Evolutionary conservation across 768 basidiomycete genomes (phyloP).

Genomic region (Panaeolus cyanescens): DNA sequence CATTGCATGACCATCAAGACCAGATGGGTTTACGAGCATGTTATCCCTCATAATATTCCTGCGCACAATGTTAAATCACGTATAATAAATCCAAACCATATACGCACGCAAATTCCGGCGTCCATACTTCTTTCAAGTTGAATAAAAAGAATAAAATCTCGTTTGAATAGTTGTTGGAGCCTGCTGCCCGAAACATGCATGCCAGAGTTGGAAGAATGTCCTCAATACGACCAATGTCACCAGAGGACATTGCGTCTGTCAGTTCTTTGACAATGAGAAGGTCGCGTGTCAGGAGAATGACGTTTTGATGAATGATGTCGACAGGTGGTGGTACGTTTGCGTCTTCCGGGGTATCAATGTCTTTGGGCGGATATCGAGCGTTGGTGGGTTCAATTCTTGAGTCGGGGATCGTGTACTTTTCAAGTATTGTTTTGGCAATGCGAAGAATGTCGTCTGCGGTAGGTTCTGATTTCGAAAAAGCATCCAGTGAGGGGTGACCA

Average conservation of each 20-base stretch:
- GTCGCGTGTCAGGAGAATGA: conserved; percentile 21
- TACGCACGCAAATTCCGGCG: conserved; percentile 24
- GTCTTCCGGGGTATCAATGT: too few species aligned
- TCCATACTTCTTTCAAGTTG: conserved; percentile 29
- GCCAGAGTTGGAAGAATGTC: conserved; percentile 4
- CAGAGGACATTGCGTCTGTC: conserved; percentile 17
- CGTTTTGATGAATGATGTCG: conserved; percentile 15
- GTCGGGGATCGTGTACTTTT: conserved; percentile 23
- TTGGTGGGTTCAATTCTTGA: conserved; percentile 4
- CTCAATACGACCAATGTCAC: conserved; percentile 22
- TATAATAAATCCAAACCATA: too few species aligned
- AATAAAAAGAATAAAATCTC: conserved; percentile 18
- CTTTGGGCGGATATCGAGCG: too few species aligned
- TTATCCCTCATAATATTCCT: conserved; percentile 34
- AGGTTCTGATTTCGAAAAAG: conserved; percentile 28
- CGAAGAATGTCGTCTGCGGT: conserved; percentile 12
- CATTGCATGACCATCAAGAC: conserved; percentile 31
- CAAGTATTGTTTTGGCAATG: conserved; percentile 20
- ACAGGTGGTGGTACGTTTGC: too few species aligned
- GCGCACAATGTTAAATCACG: neutral
- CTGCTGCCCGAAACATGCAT: conserved; percentile 14
- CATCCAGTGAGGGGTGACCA: conserved; percentile 5
- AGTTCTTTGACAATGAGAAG: conserved; percentile 24
- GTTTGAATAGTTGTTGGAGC: conserved; percentile 25
- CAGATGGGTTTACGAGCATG: conserved; percentile 31